Evolutionary conservation across 2,329 filamentous ascomycete genomes (phyloP).

Genomic region (Zymoseptoria crescenta): DNA sequence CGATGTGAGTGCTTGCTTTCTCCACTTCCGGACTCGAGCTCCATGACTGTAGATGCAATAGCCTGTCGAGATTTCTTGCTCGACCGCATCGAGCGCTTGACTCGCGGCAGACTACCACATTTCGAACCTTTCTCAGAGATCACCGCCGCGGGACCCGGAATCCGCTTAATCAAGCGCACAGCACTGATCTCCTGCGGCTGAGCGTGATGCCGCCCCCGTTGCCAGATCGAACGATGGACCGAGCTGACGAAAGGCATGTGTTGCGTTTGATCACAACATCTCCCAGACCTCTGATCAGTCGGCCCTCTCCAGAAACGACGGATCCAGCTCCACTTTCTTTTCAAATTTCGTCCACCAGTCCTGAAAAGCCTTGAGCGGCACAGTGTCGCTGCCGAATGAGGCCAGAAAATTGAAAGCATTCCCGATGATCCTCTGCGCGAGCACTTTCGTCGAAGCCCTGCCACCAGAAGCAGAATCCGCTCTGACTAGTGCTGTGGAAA

Average conservation of each 20-base stretch:
- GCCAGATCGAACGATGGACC: background rate
- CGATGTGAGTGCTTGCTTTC: too few relatives aligned
- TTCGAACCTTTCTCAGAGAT: too few relatives aligned
- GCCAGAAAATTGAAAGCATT: constrained; percentile 96
- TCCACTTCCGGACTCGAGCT: too few relatives aligned
- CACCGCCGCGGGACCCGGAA: too few relatives aligned
- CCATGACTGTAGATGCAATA: too few relatives aligned
- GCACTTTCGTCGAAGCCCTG: constrained; percentile 58
- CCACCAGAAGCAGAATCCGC: constrained; percentile 13
- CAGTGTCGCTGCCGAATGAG: constrained; percentile 79
- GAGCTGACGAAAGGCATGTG: background rate
- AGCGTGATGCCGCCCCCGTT: background rate
- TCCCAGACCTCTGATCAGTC: constrained; percentile 26
- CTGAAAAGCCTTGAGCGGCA: constrained; percentile 90
- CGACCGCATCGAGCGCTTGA: too few relatives aligned
- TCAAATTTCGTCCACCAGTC: constrained; percentile 99
- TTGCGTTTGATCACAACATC: background rate
- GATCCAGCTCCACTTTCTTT: constrained; percentile 73
- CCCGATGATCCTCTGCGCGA: constrained; percentile 89
- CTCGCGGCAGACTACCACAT: too few relatives aligned
- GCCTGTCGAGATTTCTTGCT: too few relatives aligned
- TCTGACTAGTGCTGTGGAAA: constrained; percentile 31
- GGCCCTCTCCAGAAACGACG: constrained; percentile 74
- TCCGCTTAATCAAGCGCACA: too few relatives aligned
- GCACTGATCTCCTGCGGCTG: too few relatives aligned